Evolutionary conservation across 2,329 filamentous ascomycete genomes (phyloP), one percentile per base, ranked within the genome.

Genomic region (Cladosporium sp.): DNA sequence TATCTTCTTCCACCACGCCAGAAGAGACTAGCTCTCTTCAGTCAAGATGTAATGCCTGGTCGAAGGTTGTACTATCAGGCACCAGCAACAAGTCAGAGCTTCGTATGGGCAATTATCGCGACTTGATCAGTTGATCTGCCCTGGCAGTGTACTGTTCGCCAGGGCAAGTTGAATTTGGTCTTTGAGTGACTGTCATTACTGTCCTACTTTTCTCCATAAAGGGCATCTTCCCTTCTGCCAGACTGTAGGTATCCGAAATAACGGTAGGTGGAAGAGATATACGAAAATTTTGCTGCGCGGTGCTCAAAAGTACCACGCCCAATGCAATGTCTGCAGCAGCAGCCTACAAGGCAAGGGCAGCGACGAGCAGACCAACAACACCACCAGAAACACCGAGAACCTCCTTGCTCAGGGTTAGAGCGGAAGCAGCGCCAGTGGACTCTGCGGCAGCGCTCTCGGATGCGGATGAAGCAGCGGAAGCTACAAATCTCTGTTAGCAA

Each of bases 361-460:
- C 52, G 3, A 47, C 40, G 15, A 55, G 28, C 32, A 55, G 35
- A 35, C 52, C 52, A 13, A 55, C 34, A 32, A 36, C 28, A 25
- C 52, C 52, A 47, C 52, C 52, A 9, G 52, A 55, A 20, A 55
- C n/a, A 3, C 22, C 25, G 24, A 45, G 42, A 13, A 28, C 25
- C 42, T 45, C 42, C 13, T 22, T 45, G 51, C 51, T 54, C 17
- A 54, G 32, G 17, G 28, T 28, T 13, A 55, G 52, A 37, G 40
- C 28, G 9, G 52, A 40, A 37, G 52, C 52, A 12, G 28, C 52
- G 32, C 52, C 52, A 34, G 52, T 55, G 20, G 52, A 36, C 32
- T 45, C 20, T 15, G 52, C 52, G 8, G 52, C 40, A 22, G 40
- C 52, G 40, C 32, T 47, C 10, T 19, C 25, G 2, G 52, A 35